Evolutionary conservation across 352 stramenopile species (phyloP), one percentile per base, ranked within the genome.

Genomic region (Globisporangium carolinianum): DNA sequence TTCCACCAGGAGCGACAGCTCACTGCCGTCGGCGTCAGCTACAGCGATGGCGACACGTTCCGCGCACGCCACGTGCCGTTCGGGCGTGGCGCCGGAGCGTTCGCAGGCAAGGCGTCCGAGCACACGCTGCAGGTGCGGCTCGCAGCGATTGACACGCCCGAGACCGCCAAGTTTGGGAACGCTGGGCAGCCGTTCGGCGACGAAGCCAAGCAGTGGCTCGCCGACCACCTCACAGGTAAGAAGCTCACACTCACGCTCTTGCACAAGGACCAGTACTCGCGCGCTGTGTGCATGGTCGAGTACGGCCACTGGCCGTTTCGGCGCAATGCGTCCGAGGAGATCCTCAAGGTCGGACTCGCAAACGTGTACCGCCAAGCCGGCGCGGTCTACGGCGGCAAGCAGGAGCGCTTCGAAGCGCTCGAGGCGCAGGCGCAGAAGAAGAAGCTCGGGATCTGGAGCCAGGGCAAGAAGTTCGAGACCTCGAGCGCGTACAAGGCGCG

Each of bases 121-220:
- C 68, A 93, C 68, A 94, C 86, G 51, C 65, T 96, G 53, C 80
- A 93, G 68, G 79, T 96, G 61, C 81, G 86, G 32, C 75, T 96
- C 37, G 85, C 85, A 9, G 86, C 67, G 60, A 86, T 96, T 53
- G 82, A 95, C 63, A 90, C 82, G 9, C 84, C 86, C 6, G 86
- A 96, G 67, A 92, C 80, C 10, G 75, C 86, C 54, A 92, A 96
- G 63, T 94, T 94, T 55, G 86, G 84, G 12, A 88, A 85, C 24
- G 55, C 64, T 0, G 80, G 81, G 5, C 83, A 94, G 70, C 78
- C 83, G 10, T 93, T 87, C 45, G 84, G 84, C 39, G 79, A 86
- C 14, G 81, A 92, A 5, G 86, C 84, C 43, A 94, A 92, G 62
- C 70, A 68, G 58, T 94, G 83, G 75, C 72, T 92, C 14, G 51